Percentiles rank a stretch among this genome's conserved stretches.
Conservation (phyloP, 208 protist genomes). For the Histomonas meleagridis region DNA sequence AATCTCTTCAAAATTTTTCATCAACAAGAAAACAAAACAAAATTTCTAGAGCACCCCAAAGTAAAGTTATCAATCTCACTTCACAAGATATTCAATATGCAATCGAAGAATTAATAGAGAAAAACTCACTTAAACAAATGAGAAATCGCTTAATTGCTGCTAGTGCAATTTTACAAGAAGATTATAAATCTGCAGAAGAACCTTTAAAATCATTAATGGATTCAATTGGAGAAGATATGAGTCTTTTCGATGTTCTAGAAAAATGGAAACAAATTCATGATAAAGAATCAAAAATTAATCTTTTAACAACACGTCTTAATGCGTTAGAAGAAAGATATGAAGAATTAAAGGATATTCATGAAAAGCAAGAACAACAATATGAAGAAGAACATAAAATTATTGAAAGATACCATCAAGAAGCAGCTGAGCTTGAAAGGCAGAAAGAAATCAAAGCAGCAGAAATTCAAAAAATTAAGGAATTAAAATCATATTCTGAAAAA, state of each 20-base stretch:
- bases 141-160: neutral
- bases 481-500: neutral
- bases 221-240: neutral
- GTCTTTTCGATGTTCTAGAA: neutral
- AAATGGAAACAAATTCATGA: neutral
- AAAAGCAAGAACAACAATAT: neutral
- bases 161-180: neutral
- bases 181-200: neutral
- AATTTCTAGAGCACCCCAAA: neutral
- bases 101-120: neutral
- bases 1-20: neutral
- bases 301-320: neutral
- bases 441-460: slow-evolving; percentile 7
- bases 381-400: neutral
- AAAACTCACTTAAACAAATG: neutral
- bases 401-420: neutral
- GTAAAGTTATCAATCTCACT: neutral
- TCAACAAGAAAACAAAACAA: neutral
- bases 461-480: neutral
- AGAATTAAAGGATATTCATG: neutral
- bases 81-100: neutral
- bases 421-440: neutral
- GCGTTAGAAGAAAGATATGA: neutral
- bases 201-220: neutral
- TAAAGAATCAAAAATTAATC: neutral